Conservation (phyloP, 805 yeast species). For the Metschnikowia bowlesiae region DNA sequence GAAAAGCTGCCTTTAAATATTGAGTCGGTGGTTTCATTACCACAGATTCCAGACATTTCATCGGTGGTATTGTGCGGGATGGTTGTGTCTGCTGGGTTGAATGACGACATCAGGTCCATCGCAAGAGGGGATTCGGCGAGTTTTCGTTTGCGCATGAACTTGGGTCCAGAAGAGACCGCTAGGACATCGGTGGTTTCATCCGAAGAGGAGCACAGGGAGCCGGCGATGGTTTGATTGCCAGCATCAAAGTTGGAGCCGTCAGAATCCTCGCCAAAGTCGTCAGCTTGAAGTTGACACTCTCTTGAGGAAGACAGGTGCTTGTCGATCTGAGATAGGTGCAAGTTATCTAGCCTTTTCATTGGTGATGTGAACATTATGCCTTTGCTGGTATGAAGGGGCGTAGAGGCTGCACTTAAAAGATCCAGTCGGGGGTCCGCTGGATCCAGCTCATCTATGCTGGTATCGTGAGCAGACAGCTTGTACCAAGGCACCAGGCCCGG, state of each 20-base stretch:
- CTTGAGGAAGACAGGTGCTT: not conserved
- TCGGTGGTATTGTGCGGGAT: constrained; percentile 9
- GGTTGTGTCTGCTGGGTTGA: constrained; percentile 4
- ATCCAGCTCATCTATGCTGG: constrained; percentile 6
- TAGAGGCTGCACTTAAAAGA: constrained; percentile 21
- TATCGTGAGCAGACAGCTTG: constrained; percentile 3
- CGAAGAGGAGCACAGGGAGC: constrained; percentile 9
- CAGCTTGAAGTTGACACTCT: not conserved
- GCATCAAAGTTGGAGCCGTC: constrained; percentile 8
- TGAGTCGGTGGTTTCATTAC: constrained; percentile 14
- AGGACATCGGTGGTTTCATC: constrained; percentile 4
- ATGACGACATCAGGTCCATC: constrained; percentile 24
- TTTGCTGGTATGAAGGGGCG: constrained; percentile 19
- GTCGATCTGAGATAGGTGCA: constrained; percentile 20
- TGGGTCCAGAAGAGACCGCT: constrained; percentile 16
- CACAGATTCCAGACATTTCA: constrained; percentile 17
- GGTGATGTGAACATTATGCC: constrained; percentile 28
- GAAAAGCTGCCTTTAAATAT: constrained; percentile 25
- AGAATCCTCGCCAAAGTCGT: constrained; percentile 6
- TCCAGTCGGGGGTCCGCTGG: constrained; percentile 11
- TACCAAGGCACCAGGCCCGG: constrained; percentile 9
- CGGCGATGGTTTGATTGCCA: constrained; percentile 28
- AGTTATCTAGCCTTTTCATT: constrained; percentile 29
- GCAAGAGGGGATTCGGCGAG: constrained; percentile 23
- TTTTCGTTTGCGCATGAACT: constrained; percentile 26